phyloP scores from a whole-genome alignment of 108 stramenopile species.

The Fragilariopsis cylindrus region DNA sequence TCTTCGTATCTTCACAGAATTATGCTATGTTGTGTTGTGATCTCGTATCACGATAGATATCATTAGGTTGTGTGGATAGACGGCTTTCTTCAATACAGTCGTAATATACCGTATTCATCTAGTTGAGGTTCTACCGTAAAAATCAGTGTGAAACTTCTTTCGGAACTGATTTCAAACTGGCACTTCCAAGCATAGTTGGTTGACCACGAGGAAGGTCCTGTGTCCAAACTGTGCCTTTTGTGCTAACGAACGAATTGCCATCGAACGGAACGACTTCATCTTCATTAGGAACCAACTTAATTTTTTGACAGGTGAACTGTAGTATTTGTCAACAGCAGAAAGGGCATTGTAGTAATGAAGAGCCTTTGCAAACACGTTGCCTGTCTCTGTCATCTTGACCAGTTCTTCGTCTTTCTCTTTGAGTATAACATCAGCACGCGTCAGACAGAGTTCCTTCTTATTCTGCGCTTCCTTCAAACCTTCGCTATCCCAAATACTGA shows the following conservation, averaged over 20 bases:
- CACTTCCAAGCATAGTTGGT: slow-evolving; percentile 27
- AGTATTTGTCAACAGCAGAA: slow-evolving; percentile 35
- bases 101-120: too few species aligned
- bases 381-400: slow-evolving; percentile 48
- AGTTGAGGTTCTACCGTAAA: too few species aligned
- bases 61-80: neutral
- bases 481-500: slow-evolving; percentile 58
- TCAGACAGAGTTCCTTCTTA: slow-evolving; percentile 40
- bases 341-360: slow-evolving; percentile 61
- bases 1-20: too few species aligned
- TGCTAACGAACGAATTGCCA: slow-evolving; percentile 31
- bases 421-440: slow-evolving; percentile 38
- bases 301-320: slow-evolving; percentile 13
- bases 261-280: slow-evolving; percentile 31
- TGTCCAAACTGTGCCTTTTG: slow-evolving; percentile 42
- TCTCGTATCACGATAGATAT: neutral
- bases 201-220: slow-evolving; percentile 13
- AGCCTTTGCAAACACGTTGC: slow-evolving; percentile 62
- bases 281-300: slow-evolving; percentile 25
- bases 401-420: slow-evolving; percentile 49
- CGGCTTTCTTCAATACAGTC: too few species aligned
- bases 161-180: slow-evolving; percentile 13
- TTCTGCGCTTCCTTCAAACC: slow-evolving; percentile 40
- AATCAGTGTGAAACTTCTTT: slow-evolving; percentile 1
- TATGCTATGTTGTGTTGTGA: neutral